Evolutionary conservation across 2,329 filamentous ascomycete species (phyloP).

Genomic region (Nemania sp.): DNA sequence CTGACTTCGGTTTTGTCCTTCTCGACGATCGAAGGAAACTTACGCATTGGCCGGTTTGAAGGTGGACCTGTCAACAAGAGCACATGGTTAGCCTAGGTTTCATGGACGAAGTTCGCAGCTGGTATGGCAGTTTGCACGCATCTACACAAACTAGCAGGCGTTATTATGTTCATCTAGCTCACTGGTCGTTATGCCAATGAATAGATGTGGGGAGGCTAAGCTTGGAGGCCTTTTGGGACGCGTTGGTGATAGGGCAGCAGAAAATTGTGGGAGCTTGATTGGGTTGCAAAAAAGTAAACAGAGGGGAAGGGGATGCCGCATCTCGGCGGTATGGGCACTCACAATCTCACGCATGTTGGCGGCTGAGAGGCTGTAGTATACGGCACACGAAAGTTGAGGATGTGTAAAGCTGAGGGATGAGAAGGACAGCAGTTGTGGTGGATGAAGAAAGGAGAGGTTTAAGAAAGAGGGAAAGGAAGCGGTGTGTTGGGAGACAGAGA

Average conservation of each 20-base stretch:
- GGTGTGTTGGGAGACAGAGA: constrained; percentile 26
- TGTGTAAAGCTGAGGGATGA: constrained; percentile 30
- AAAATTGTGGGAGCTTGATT: constrained; percentile 14
- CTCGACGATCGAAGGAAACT: constrained; percentile 47
- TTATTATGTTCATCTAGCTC: not conserved
- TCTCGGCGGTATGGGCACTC: constrained; percentile 45
- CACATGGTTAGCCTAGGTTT: constrained; percentile 15
- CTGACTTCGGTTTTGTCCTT: constrained; percentile 21
- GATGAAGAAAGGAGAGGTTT: constrained; percentile 31
- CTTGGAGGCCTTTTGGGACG: constrained; percentile 31
- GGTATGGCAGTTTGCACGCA: not conserved
- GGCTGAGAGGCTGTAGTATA: constrained; percentile 36
- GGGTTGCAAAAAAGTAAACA: constrained; percentile 32
- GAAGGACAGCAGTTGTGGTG: constrained; percentile 24
- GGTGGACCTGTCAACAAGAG: constrained; percentile 75
- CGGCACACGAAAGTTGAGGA: constrained; percentile 32
- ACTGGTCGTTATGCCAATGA: constrained; percentile 16
- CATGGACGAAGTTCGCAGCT: not conserved
- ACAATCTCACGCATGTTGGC: constrained; percentile 76
- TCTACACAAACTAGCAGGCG: not conserved
- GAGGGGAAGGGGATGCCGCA: constrained; percentile 11
- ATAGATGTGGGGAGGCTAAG: constrained; percentile 31
- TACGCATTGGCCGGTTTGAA: constrained; percentile 99
- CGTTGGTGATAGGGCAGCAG: constrained; percentile 36
- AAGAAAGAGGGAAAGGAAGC: constrained; percentile 29